phyloP scores from a whole-genome alignment of 768 basidiomycete species.

The Kwoniella mangroviensis region DNA sequence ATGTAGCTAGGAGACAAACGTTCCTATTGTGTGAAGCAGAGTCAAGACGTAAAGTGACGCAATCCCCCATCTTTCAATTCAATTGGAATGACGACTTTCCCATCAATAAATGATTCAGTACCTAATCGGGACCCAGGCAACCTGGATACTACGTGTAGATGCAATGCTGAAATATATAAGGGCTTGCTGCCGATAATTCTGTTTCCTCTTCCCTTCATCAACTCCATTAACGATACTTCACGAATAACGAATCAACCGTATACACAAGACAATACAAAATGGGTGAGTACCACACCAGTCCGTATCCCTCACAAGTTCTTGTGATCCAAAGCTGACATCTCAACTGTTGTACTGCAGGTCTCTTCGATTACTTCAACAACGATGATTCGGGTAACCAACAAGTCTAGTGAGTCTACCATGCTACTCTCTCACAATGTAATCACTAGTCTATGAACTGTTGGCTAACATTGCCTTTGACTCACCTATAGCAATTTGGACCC shows the following conservation, averaged over 20 bases:
- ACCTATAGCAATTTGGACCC: conserved; percentile 42
- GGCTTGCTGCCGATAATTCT: neutral
- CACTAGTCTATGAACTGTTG: neutral
- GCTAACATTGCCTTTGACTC: neutral
- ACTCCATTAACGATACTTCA: neutral
- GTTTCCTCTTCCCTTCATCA: neutral
- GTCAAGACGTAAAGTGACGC: conserved; percentile 1
- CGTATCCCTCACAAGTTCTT: neutral
- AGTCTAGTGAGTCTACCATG: conserved; percentile 44
- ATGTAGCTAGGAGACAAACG: neutral
- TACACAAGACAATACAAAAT: neutral
- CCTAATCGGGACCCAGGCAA: too few relatives aligned
- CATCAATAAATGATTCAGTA: neutral
- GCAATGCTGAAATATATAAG: too few relatives aligned
- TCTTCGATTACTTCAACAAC: conserved; percentile 54
- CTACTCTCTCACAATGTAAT: too few relatives aligned
- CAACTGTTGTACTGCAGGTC: conserved; percentile 29
- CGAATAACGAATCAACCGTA: conserved; percentile 5
- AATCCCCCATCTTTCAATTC: neutral
- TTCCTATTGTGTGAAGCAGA: neutral
- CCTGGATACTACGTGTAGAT: too few relatives aligned
- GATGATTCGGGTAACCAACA: conserved; percentile 46
- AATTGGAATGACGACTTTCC: conserved; percentile 3
- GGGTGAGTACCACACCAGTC: neutral
- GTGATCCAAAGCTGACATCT: neutral